phyloP scores from a whole-genome alignment of 2,329 filamentous ascomycete species.

The Penicillium janthinellum region DNA sequence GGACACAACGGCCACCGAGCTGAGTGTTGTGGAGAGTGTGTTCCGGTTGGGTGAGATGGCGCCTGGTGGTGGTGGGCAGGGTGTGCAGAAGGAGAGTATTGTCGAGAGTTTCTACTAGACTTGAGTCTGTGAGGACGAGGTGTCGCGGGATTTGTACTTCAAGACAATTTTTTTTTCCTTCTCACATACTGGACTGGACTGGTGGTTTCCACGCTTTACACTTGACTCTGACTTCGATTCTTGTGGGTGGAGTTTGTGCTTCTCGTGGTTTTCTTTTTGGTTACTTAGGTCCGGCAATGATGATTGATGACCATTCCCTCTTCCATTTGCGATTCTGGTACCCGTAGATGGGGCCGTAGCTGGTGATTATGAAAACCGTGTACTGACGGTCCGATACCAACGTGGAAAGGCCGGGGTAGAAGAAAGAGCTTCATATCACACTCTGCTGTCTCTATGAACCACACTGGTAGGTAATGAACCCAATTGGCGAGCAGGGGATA shows the following conservation, averaged over 20 bases:
- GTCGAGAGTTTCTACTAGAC: slow-evolving; percentile 96
- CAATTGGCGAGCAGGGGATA: too few relatives aligned
- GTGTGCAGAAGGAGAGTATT: slow-evolving; percentile 87
- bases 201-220: not conserved
- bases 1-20: slow-evolving; percentile 94
- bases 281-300: slow-evolving; percentile 12
- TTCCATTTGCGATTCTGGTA: not conserved
- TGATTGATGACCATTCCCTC: slow-evolving; percentile 16
- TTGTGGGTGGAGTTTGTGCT: not conserved
- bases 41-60: slow-evolving; percentile 89
- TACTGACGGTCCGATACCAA: too few relatives aligned
- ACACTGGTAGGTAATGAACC: too few relatives aligned
- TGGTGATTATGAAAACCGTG: not conserved
- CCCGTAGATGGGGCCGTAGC: not conserved
- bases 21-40: slow-evolving; percentile 94
- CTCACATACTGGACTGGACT: not conserved
- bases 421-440: too few relatives aligned
- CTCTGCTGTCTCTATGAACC: too few relatives aligned
- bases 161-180: not conserved
- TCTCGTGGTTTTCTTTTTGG: slow-evolving; percentile 3
- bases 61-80: slow-evolving; percentile 61
- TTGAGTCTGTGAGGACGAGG: too few relatives aligned
- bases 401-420: too few relatives aligned
- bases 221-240: not conserved
- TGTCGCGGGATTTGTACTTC: not conserved